These are phyloP conservation scores for Trypanosoma mega DNA, from an alignment of 208 protist genomes.

Conservation along the genomic window DNA sequence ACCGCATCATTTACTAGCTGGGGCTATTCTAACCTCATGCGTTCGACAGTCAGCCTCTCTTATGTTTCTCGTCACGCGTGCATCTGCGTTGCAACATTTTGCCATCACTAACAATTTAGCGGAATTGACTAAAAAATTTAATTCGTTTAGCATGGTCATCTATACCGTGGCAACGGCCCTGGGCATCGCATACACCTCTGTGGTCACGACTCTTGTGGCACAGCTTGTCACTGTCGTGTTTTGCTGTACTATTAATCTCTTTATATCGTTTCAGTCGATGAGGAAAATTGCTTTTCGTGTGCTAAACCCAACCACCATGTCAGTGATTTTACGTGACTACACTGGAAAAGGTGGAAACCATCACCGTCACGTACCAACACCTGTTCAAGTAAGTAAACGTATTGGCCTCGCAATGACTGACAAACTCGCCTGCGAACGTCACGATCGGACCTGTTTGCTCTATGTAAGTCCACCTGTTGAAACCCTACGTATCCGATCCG, in stretches of 20 bases:
- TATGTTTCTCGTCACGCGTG: constrained; percentile 83
- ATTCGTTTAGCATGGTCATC: constrained; percentile 83
- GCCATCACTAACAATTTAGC: constrained; percentile 76
- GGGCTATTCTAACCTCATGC: constrained; percentile 69
- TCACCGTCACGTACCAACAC: constrained; percentile 33
- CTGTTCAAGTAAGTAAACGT: constrained; percentile 50
- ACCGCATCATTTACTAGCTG: constrained; percentile 65
- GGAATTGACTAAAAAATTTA: constrained; percentile 88
- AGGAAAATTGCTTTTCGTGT: constrained; percentile 72
- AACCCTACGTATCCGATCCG: constrained; percentile 53
- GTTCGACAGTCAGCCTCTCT: constrained; percentile 79
- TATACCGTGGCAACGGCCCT: constrained; percentile 74
- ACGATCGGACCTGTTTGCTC: constrained; percentile 45
- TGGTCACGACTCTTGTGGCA: constrained; percentile 61
- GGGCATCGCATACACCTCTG: constrained; percentile 71
- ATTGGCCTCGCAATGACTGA: constrained; percentile 38
- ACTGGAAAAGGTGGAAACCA: constrained; percentile 28
- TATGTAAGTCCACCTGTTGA: constrained; percentile 64
- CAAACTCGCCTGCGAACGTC: constrained; percentile 16
- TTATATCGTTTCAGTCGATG: constrained; percentile 63
- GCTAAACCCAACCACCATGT: constrained; percentile 69
- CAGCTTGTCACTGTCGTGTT: constrained; percentile 67
- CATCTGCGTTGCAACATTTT: constrained; percentile 81
- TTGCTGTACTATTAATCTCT: constrained; percentile 64
- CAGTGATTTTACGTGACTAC: constrained; percentile 54